These are phyloP conservation scores for Scheffersomyces lignosus DNA, from an alignment of 805 yeast species.

Conservation along the genomic window DNA sequence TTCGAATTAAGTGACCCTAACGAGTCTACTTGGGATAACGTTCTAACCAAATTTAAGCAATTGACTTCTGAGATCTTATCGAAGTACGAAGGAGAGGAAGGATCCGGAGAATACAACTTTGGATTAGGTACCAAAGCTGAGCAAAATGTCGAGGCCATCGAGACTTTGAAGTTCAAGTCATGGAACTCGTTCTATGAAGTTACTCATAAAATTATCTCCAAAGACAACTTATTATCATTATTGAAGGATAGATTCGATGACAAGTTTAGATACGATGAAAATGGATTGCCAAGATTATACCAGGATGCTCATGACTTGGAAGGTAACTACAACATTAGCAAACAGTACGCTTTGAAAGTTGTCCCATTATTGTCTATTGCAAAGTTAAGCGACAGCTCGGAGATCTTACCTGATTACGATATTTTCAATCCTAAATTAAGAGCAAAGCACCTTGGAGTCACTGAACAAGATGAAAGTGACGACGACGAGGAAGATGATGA, in stretches of 20 bases:
- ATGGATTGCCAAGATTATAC: conserved; percentile 83
- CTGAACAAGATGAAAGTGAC: conserved; percentile 23
- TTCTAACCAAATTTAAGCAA: conserved; percentile 44
- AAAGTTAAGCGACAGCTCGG: conserved; percentile 48
- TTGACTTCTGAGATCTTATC: conserved; percentile 7
- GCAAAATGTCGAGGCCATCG: conserved; percentile 41
- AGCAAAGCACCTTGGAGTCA: conserved; percentile 21
- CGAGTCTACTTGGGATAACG: conserved; percentile 57
- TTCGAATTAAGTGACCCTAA: conserved; percentile 51
- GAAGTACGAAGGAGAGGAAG: conserved; percentile 7
- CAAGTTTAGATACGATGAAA: conserved; percentile 75
- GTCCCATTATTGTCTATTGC: conserved; percentile 60
- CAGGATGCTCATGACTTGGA: conserved; percentile 74
- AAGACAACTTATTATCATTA: conserved; percentile 63
- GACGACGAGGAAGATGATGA: conserved; percentile 27
- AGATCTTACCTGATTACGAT: conserved; percentile 59
- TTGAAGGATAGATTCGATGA: conserved; percentile 83
- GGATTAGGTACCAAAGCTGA: conserved; percentile 56
- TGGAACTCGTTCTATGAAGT: conserved; percentile 67
- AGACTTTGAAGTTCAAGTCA: conserved; percentile 50
- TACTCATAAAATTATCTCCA: conserved; percentile 61
- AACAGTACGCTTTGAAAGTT: conserved; percentile 52
- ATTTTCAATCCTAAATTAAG: conserved; percentile 30
- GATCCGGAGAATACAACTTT: conserved; percentile 48
- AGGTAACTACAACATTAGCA: conserved; percentile 58